Percentiles rank a stretch among this genome's conserved stretches.
Evolutionary conservation across 495 filamentous ascomycete genomes (phyloP).

Genomic region (Cenococcum geophilum): DNA sequence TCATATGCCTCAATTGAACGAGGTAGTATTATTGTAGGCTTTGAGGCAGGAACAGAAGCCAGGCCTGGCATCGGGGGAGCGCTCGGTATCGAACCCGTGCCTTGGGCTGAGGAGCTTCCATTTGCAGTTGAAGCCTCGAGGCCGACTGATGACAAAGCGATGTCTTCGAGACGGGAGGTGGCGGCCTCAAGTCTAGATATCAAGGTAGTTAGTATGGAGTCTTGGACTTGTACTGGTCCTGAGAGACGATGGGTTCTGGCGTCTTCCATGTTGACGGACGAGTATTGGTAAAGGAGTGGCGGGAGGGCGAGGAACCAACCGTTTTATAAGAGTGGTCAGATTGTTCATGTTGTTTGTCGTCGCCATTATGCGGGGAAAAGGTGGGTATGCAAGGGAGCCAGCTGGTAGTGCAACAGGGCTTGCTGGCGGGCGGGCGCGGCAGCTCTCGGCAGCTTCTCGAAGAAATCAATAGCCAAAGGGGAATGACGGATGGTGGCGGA

Average conservation of each 20-base stretch:
- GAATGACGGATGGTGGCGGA: neutral
- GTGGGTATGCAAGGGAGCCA: conserved; percentile 17
- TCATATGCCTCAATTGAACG: conserved; percentile 81
- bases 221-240: conserved; percentile 2
- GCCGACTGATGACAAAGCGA: conserved; percentile 60
- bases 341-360: conserved; percentile 80
- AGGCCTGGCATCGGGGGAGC: conserved; percentile 2
- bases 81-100: neutral
- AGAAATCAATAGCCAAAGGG: neutral
- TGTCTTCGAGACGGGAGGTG: conserved; percentile 92
- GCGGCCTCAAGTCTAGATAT: conserved; percentile 88
- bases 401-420: conserved; percentile 6
- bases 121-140: conserved; percentile 33
- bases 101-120: conserved; percentile 1
- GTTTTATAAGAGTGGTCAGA: conserved; percentile 93
- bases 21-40: conserved; percentile 56
- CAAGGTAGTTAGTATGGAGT: conserved; percentile 41
- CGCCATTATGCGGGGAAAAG: conserved; percentile 16
- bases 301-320: conserved; percentile 50
- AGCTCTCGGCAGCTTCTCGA: neutral
- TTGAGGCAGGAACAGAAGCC: conserved; percentile 33
- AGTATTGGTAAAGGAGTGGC: neutral
- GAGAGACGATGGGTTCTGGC: conserved; percentile 6
- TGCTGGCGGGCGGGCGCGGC: conserved; percentile 22
- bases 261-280: conserved; percentile 10